Evolutionary conservation across 345 rosid species (phyloP).

Genomic region (Brassica cretica): DNA sequence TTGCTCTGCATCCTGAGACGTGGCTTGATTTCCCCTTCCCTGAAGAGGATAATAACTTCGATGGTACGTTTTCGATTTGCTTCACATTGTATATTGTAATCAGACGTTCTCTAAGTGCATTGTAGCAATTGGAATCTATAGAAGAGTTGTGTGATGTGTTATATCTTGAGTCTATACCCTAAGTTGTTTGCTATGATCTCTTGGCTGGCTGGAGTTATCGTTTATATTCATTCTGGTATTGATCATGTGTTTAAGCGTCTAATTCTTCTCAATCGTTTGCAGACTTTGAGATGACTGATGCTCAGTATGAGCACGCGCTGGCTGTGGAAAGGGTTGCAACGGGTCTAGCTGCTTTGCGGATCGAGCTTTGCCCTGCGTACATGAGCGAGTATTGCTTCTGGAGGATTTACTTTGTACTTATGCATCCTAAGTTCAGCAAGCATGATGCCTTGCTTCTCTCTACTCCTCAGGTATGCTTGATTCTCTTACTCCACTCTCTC

Average conservation of each 20-base stretch:
- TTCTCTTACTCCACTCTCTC: background rate
- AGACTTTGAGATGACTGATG: constrained; percentile 87
- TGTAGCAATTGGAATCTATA: background rate
- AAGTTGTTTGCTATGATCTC: background rate
- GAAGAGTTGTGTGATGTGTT: background rate
- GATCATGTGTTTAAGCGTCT: background rate
- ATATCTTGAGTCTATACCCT: background rate
- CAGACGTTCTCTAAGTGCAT: background rate
- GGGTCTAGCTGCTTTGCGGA: constrained; percentile 72
- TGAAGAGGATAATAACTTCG: constrained; percentile 69
- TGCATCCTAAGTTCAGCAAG: constrained; percentile 83
- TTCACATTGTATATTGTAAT: background rate
- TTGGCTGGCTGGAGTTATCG: background rate
- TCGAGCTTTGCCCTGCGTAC: constrained; percentile 88
- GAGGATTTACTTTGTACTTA: constrained; percentile 96
- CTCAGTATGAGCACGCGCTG: constrained; percentile 76
- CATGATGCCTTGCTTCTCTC: constrained; percentile 76
- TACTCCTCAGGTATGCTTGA: constrained; percentile 67
- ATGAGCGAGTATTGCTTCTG: constrained; percentile 91
- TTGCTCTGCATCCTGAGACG: constrained; percentile 91
- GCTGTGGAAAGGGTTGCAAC: constrained; percentile 74
- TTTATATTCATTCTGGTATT: too few species aligned
- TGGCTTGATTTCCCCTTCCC: constrained; percentile 96
- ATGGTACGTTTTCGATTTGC: constrained; percentile 49
- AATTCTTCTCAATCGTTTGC: constrained; percentile 14